phyloP scores from a whole-genome alignment of 2,329 filamentous ascomycete genomes.

The Chaetomiaceae sp. region DNA sequence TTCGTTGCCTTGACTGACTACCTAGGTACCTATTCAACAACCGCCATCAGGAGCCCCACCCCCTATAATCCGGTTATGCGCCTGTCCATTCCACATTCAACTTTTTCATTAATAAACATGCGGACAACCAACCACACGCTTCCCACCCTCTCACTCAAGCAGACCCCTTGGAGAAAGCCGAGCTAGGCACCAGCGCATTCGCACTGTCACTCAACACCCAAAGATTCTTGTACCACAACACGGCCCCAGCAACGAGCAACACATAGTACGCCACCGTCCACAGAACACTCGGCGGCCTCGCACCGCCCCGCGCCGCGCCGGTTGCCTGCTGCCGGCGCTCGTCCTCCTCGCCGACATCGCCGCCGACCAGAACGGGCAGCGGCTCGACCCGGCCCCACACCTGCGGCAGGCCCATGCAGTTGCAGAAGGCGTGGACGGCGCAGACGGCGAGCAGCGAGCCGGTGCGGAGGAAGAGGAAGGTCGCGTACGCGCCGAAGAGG shows the following conservation, averaged over 20 bases:
- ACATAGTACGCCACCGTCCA: constrained; percentile 81
- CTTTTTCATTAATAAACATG: no score
- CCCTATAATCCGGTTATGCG: no score
- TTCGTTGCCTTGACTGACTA: no score
- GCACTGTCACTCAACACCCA: constrained; percentile 48
- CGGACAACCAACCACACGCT: no score
- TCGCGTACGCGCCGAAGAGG: constrained; percentile 88
- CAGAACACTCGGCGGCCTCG: constrained; percentile 16
- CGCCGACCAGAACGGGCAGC: no score
- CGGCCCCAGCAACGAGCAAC: constrained; percentile 66
- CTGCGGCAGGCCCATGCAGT: constrained; percentile 82
- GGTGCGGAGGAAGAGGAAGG: constrained; percentile 81
- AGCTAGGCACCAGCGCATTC: constrained; percentile 21
- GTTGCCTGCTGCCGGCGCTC: constrained; percentile 22
- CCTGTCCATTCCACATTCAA: no score
- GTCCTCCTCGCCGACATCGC: not conserved
- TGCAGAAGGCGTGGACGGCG: constrained; percentile 82
- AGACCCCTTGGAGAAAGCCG: constrained; percentile 13
- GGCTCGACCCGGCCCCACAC: constrained; percentile 74
- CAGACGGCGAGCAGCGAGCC: constrained; percentile 75
- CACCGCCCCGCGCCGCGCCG: not conserved
- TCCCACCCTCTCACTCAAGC: not conserved
- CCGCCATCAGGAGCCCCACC: no score
- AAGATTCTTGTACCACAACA: constrained; percentile 65
- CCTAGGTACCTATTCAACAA: no score